Base-by-base conservation (phyloP, 352 stramenopile species). In the Peronospora belbahrii region DNA sequence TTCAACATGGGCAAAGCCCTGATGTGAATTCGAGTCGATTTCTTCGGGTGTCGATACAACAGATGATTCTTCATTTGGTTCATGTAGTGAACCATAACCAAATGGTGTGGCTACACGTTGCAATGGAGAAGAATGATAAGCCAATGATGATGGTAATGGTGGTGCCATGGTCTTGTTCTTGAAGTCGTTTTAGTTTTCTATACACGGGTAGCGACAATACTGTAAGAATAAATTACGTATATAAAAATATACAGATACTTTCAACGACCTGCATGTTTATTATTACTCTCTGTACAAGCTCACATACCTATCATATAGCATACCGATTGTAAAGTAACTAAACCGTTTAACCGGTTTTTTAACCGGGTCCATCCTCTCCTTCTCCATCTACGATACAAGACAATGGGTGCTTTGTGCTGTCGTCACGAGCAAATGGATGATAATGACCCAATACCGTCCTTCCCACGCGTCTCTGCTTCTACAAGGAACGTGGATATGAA, bases 381-480 rank as follows among this genome's bases (percentile, higher is more conserved):
- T n/a, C n/a, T n/a, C n/a, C n/a, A n/a, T n/a, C n/a, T n/a, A n/a
- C n/a, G n/a, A n/a, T 28, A 9, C 24, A 28, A 6, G 8, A 11
- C 24, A 28, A 91, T 91, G 79, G 79, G 79, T 23, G 74, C 50
- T 28, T 67, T 62, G 43, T 91, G 79, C 55, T 90, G 77, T 64
- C 74, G 70, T 44, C 76, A 59, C 57, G 67, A 86, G 59, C 74
- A 79, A 43, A 59, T 88, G 32, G n/a, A n/a, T n/a, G n/a, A n/a
- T n/a, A 74, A 90, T 43, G 79, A 87, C 52, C 62, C 74, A 33
- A 28, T 86, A 42, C 58, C 66, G 42, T 63, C 69, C 36, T 39
- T 56, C n/a, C 63, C 63, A 4, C 24, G 24, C 24, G 40, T 45
- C 11, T 55, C 53, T 7, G 46, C 48, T 17, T 55, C 53, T 7